Evolutionary conservation across 768 basidiomycete species (phyloP).

Genomic region (Leccinellum albellum): DNA sequence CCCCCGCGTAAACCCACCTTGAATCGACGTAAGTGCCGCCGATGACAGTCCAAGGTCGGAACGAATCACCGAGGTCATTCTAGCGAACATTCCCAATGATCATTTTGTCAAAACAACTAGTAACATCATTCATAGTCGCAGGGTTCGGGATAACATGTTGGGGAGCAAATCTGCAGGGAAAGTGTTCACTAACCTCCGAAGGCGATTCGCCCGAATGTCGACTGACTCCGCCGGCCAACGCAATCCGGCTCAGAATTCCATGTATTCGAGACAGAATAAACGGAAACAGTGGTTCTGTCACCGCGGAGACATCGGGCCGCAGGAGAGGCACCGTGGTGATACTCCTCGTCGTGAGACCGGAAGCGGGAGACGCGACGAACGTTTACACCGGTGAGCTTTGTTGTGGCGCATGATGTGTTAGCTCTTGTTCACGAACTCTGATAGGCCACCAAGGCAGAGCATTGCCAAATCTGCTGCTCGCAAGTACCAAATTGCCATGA

Average conservation of each 20-base stretch:
- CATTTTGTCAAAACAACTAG: conserved; percentile 6
- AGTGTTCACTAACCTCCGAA: background rate
- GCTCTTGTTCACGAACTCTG: conserved; percentile 4
- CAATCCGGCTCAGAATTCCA: background rate
- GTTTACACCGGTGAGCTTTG: conserved; percentile 5
- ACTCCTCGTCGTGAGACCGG: background rate
- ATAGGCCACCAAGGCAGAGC: conserved; percentile 6
- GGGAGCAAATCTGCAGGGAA: conserved; percentile 3
- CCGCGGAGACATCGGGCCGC: conserved; percentile 7
- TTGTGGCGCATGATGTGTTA: too few species aligned
- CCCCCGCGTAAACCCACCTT: background rate
- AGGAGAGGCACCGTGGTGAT: background rate
- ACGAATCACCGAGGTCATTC: background rate
- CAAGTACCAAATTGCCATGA: conserved; percentile 10
- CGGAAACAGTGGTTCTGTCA: conserved; percentile 16
- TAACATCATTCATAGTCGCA: background rate
- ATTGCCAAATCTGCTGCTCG: conserved; percentile 14
- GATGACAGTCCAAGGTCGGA: background rate
- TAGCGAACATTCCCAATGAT: conserved; percentile 9
- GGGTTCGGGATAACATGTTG: conserved; percentile 4
- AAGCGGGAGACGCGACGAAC: conserved; percentile 1
- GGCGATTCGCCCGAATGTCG: conserved; percentile 19
- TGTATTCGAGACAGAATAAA: background rate
- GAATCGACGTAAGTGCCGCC: conserved; percentile 13
- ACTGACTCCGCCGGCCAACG: conserved; percentile 10